These are phyloP conservation scores for Blastobotrys americana DNA, from an alignment of 805 yeast genomes.

Conservation along the genomic window DNA sequence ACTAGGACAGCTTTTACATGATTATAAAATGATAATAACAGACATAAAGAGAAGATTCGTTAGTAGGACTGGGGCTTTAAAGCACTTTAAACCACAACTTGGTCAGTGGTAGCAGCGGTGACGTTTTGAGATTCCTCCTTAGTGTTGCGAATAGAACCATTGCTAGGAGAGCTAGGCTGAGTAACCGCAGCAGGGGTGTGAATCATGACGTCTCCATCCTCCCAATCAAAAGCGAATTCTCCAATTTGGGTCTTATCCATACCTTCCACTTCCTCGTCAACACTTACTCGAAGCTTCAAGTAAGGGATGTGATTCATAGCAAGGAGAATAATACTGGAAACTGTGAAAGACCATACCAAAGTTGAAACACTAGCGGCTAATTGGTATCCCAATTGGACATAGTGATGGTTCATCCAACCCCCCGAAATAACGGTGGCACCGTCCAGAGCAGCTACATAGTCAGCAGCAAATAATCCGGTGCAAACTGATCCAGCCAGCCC, in stretches of 20 bases:
- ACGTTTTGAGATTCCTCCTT: background rate
- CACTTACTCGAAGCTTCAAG: conserved; percentile 74
- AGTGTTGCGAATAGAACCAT: background rate
- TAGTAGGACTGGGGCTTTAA: no score
- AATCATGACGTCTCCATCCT: conserved; percentile 4
- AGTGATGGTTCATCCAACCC: conserved; percentile 93
- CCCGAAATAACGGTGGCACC: conserved; percentile 60
- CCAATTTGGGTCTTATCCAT: conserved; percentile 88
- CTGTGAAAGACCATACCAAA: conserved; percentile 70
- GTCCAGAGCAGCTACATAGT: conserved; percentile 54
- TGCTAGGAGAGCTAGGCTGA: background rate
- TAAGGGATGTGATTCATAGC: conserved; percentile 74
- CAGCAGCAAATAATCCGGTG: conserved; percentile 93
- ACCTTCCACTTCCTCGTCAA: conserved; percentile 86
- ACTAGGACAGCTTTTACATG: no score
- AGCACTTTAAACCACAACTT: no score
- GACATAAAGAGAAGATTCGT: background rate
- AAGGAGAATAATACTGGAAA: conserved; percentile 65
- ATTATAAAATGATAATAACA: no score
- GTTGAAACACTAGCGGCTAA: conserved; percentile 74
- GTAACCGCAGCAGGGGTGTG: background rate
- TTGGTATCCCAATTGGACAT: conserved; percentile 85
- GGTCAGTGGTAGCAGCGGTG: background rate
- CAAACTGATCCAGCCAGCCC: conserved; percentile 75
- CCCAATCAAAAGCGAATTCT: conserved; percentile 56